phyloP scores from a whole-genome alignment of 2,329 filamentous ascomycete species.

The Zarea fungicola region DNA sequence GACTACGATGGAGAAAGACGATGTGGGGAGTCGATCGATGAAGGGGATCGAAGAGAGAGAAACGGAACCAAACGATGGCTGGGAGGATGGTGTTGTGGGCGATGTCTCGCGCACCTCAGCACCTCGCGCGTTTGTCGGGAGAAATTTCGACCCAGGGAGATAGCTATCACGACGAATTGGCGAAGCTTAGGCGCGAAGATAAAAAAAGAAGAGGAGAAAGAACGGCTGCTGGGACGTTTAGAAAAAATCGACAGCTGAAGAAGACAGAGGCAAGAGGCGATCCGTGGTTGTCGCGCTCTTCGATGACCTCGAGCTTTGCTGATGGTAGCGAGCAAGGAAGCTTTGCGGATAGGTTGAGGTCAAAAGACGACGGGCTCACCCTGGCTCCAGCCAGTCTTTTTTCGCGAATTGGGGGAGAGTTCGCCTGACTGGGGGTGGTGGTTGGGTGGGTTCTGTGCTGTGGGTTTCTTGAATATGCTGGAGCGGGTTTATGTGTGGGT shows the following conservation, averaged over 20 bases:
- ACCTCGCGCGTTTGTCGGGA: neutral
- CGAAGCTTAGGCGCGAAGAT: constrained; percentile 46
- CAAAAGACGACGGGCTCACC: neutral
- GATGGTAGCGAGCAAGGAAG: constrained; percentile 10
- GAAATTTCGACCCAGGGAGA: constrained; percentile 9
- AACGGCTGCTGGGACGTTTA: neutral
- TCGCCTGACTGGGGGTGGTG: neutral
- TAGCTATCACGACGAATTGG: neutral
- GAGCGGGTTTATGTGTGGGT: neutral
- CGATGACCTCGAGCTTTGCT: constrained; percentile 8
- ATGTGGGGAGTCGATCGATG: neutral
- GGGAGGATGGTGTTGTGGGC: neutral
- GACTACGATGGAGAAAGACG: neutral
- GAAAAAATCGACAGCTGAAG: neutral
- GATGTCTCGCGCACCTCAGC: neutral
- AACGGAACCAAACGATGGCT: neutral
- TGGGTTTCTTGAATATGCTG: neutral
- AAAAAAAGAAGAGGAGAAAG: neutral
- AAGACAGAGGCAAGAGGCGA: neutral
- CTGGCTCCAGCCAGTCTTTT: constrained; percentile 25
- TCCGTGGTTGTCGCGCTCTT: neutral
- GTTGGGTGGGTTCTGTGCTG: neutral
- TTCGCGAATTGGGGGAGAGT: neutral
- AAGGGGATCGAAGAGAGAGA: neutral
- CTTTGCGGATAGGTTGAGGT: constrained; percentile 4